phyloP scores from a whole-genome alignment of 1,139 yeast genomes.

The Debaryomycetaceae sp. region DNA sequence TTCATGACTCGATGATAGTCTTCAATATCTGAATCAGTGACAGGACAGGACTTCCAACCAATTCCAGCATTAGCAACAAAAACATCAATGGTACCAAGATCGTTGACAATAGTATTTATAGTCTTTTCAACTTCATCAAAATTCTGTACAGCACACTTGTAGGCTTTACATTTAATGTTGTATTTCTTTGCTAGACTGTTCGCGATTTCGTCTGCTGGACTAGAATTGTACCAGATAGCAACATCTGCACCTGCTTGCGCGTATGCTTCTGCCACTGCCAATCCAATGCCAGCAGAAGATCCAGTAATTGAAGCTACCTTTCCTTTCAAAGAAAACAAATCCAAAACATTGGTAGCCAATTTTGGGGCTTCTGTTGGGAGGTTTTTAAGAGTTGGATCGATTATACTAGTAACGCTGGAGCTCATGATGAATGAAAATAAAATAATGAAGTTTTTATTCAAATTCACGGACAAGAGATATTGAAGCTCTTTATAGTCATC shows the following conservation, averaged over 20 bases:
- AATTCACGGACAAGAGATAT: no score
- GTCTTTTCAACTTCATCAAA: slow-evolving; percentile 56
- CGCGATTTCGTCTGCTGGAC: slow-evolving; percentile 61
- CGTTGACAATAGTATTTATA: slow-evolving; percentile 56
- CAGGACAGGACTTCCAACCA: slow-evolving; percentile 76
- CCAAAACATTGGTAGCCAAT: slow-evolving; percentile 33
- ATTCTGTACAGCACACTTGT: slow-evolving; percentile 66
- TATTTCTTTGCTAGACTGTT: slow-evolving; percentile 54
- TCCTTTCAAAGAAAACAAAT: slow-evolving; percentile 68
- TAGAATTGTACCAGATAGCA: slow-evolving; percentile 66
- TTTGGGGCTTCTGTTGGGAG: slow-evolving; percentile 29
- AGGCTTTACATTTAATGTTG: slow-evolving; percentile 66
- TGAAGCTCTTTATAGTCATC: no score
- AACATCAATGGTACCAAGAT: slow-evolving; percentile 75
- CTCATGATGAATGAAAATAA: no score
- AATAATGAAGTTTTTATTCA: no score
- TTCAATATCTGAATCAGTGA: slow-evolving; percentile 53
- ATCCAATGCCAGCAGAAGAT: slow-evolving; percentile 82
- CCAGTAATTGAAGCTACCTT: slow-evolving; percentile 87
- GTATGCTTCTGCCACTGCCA: slow-evolving; percentile 77
- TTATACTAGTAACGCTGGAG: slow-evolving; percentile 12
- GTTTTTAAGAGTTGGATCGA: slow-evolving; percentile 25
- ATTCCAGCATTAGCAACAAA: slow-evolving; percentile 92
- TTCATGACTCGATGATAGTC: slow-evolving; percentile 60
- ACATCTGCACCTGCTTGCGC: slow-evolving; percentile 93